Conservation (phyloP, 768 basidiomycete species). For the Phaffia tasmanica region DNA sequence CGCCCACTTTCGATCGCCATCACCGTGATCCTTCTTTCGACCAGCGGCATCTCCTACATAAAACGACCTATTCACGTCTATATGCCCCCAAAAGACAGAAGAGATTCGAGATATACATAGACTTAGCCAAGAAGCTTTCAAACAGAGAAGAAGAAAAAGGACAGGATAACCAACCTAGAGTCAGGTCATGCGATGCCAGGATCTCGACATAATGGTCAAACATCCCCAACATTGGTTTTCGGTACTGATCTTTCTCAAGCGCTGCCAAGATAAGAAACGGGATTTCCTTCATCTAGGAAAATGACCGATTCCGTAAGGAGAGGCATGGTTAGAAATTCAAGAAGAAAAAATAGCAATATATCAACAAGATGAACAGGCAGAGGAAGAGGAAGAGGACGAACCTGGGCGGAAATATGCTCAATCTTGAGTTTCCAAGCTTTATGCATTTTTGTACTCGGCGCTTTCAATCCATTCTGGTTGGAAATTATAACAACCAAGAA, state of each 20-base stretch:
- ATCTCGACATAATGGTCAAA: conserved; percentile 61
- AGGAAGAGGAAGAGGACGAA: conserved; percentile 34
- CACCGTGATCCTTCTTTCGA: conserved; percentile 58
- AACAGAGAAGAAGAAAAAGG: neutral
- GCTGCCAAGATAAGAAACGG: conserved; percentile 75
- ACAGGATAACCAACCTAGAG: neutral
- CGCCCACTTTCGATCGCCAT: conserved; percentile 77
- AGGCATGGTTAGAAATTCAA: neutral
- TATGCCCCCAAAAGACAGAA: neutral
- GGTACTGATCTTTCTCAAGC: conserved; percentile 56
- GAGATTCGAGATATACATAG: neutral
- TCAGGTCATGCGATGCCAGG: conserved; percentile 43
- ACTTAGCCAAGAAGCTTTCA: neutral
- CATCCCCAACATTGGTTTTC: conserved; percentile 84
- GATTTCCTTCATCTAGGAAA: conserved; percentile 36
- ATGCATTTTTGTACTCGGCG: conserved; percentile 32
- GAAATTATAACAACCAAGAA: conserved; percentile 53
- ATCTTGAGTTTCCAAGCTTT: conserved; percentile 70
- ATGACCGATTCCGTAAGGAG: neutral
- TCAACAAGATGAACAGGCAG: conserved; percentile 38
- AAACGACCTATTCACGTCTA: conserved; percentile 58
- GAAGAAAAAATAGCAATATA: neutral
- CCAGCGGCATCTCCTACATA: conserved; percentile 90
- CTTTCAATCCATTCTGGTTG: conserved; percentile 54
- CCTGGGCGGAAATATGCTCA: conserved; percentile 49